Evolutionary conservation across 805 yeast genomes (phyloP).

Genomic region (Starmerella khaoyaiensis): DNA sequence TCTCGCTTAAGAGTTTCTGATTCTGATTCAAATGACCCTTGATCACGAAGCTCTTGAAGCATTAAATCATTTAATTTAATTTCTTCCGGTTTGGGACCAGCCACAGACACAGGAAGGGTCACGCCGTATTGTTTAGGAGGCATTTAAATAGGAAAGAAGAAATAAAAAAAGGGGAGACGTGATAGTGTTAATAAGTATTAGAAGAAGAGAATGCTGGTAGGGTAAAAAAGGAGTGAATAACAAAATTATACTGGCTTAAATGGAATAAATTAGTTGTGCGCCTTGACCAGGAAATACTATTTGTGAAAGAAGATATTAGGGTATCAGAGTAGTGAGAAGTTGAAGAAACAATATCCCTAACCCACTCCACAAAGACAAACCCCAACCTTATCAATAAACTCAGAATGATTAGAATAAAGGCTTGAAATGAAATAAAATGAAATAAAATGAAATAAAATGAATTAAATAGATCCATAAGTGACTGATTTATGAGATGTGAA

Average conservation of each 20-base stretch:
- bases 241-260: too few species aligned
- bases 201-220: neutral
- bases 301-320: too few species aligned
- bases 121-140: slow-evolving; percentile 43
- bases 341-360: too few species aligned
- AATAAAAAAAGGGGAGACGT: neutral
- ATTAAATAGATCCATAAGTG: too few species aligned
- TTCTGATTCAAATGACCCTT: slow-evolving; percentile 83
- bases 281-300: too few species aligned
- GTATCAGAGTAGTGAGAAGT: too few species aligned
- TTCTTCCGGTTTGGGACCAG: slow-evolving; percentile 74
- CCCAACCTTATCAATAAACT: too few species aligned
- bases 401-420: too few species aligned
- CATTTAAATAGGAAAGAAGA: slow-evolving; percentile 2
- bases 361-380: too few species aligned
- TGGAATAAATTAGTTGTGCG: too few species aligned
- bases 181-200: neutral
- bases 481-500: slow-evolving; percentile 6
- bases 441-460: too few species aligned
- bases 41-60: slow-evolving; percentile 63
- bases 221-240: neutral
- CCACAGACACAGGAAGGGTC: slow-evolving; percentile 73
- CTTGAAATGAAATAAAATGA: too few species aligned
- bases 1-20: slow-evolving; percentile 68
- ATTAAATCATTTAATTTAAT: slow-evolving; percentile 59